Evolutionary conservation across 805 yeast genomes (phyloP).

Genomic region (Schwanniomyces occidentalis): DNA sequence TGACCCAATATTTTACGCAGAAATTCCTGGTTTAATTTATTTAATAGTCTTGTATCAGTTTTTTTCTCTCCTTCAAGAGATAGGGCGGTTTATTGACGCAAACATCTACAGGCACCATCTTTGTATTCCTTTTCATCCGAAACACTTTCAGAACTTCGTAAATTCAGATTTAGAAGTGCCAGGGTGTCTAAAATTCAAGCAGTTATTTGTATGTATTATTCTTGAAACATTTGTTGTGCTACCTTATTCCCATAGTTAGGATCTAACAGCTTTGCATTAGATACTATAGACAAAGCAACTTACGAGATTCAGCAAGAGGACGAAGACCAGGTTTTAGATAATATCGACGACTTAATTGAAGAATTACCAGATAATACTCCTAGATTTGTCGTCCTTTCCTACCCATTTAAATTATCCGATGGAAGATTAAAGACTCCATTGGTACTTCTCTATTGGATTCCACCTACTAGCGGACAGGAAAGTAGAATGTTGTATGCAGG

Average conservation of each 20-base stretch:
- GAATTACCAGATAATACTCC: constrained; percentile 83
- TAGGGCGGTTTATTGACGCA: no score
- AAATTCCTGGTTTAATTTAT: no score
- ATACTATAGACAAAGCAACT: constrained; percentile 54
- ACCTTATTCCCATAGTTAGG: no score
- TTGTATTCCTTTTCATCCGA: constrained; percentile 64
- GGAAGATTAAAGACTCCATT: constrained; percentile 75
- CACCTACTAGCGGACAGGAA: constrained; percentile 81
- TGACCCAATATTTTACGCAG: no score
- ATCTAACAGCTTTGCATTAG: no score
- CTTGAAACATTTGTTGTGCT: no score
- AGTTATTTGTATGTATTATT: constrained; percentile 51
- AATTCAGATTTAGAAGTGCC: constrained; percentile 73
- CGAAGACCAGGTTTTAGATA: constrained; percentile 44
- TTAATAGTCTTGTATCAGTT: no score
- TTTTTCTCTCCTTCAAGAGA: no score
- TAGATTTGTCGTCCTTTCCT: constrained; percentile 70
- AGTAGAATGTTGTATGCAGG: constrained; percentile 89
- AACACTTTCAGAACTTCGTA: constrained; percentile 59
- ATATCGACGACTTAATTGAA: constrained; percentile 65
- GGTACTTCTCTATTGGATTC: constrained; percentile 84
- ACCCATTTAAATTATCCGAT: constrained; percentile 68
- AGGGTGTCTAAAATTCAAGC: constrained; percentile 64
- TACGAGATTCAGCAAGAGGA: constrained; percentile 54
- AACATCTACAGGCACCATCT: constrained; percentile 23